Base-by-base conservation (phyloP, 1,284 basidiomycete genomes). In the Ceratorhiza oryzae-sativae region DNA sequence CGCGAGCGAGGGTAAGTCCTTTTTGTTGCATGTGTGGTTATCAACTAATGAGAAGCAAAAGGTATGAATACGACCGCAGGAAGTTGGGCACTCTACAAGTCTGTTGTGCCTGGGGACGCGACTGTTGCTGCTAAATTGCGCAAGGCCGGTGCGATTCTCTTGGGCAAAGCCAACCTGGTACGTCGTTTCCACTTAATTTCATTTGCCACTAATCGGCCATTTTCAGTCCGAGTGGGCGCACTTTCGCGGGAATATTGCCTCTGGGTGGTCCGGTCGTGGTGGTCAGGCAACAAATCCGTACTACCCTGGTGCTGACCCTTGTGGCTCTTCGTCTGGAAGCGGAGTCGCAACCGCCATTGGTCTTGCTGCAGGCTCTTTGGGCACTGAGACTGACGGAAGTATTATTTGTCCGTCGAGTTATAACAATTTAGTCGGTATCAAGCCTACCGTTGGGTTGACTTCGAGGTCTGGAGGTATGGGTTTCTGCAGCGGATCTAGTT, bases 201-300 rank as follows among this genome's bases (percentile, higher is more conserved):
- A 41, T 59, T 46, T 18, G 15, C 18, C 18, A 15, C 36, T 23
- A 39, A 20, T 65, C 20, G 41, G 4, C 45, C 23, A n/a, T 39
- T 5, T 25, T 48, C 23, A 71, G 34, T 88, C 86, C 0, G 88
- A 90, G 77, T 89, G 84, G 79, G 84, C 88, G 0, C 82, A 88
- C 76, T 87, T 85, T 74, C 81, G 89, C 1, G 78, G 81, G 20
- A 73, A 25, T 25, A 15, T 86, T 3, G 81, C 87, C 0, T 86
- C 85, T 4, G 90, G 89, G 3, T 91, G 85, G 83, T 89, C 87
- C 25, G 88, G 86, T 15, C 83, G 88, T 9, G 88, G 88, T 2
- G 89, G 89, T 0, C 89, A 91, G 77, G 80, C 82, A 3, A 86
- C 85, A 0, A 86, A 81, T 74, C 85, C 89, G 1, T 90, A 90